Evolutionary conservation across 371 early-diverging fungal genomes (phyloP), one percentile per base, ranked within the genome.

Genomic region (Sporodiniella umbellata): DNA sequence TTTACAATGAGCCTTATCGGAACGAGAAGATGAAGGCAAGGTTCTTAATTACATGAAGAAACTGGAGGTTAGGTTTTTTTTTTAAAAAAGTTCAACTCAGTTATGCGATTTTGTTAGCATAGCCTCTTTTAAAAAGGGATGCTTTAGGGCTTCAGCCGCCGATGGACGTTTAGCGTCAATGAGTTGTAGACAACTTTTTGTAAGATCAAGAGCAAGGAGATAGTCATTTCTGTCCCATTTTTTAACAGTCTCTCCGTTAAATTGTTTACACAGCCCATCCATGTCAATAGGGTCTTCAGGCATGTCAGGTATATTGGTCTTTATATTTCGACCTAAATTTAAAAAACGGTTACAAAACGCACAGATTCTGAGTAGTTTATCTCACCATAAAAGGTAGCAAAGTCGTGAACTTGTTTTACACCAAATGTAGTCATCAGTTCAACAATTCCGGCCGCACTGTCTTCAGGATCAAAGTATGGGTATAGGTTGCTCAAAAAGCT

Each of bases 371-470:
- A 12, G 4, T 30, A 4, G 4, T 21, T 33, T 18, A 15, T 7
- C 14, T 43, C 66, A 79, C 89, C 70, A n/a, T 82, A 78, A 8
- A 58, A 45, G 4, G 68, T 52, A 0, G 89, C 88, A 14, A 77
- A 77, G 6, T 75, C 69, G 42, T 84, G 70, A 92, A 99, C 88
- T 40, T 81, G 87, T 12, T 71, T 53, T 30, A 70, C 68, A 0
- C 99, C 99, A 72, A 90, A 96, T 19, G 98, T 62, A 28, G 80
- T 74, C 0, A 87, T 90, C 8, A 99, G 70, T 67, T 99, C 99
- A 17, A 94, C 65, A 15, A 96, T 62, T 7, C 90, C 90, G 25
- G 96, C 94, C 8, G 79, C 66, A 60, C 98, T 98, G 50, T 90
- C 91, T 23, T 75, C 74, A 1, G 91, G 83, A 23, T 89, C 70